Conservation (phyloP, 2,329 filamentous ascomycete genomes). For the Didymella sp. region DNA sequence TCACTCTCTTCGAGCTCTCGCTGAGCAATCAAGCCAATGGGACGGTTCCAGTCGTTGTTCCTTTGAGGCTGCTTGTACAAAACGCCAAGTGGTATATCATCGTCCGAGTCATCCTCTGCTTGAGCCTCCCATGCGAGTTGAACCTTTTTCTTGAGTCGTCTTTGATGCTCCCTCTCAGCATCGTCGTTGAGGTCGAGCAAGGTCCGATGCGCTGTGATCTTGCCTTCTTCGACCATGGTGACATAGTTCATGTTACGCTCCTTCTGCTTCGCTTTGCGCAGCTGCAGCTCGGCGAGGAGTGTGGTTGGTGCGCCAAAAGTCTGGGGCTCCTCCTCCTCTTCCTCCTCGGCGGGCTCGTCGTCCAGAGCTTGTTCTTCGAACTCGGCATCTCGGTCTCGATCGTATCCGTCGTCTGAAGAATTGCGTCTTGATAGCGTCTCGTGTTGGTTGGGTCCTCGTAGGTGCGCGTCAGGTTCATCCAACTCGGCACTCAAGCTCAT, state of each 20-base stretch:
- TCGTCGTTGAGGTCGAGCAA: conserved; percentile 90
- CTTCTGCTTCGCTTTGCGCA: conserved; percentile 89
- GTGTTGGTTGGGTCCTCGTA: conserved; percentile 42
- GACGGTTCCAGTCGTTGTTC: conserved; percentile 61
- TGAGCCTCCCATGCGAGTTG: conserved; percentile 90
- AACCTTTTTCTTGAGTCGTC: conserved; percentile 76
- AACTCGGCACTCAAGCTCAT: conserved; percentile 48
- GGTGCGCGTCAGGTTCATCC: conserved; percentile 40
- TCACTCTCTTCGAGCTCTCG: conserved; percentile 92
- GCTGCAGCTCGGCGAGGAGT: conserved; percentile 86
- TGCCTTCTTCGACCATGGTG: conserved; percentile 72
- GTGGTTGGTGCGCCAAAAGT: conserved; percentile 83
- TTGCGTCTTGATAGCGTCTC: conserved; percentile 53
- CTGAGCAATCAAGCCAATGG: conserved; percentile 78
- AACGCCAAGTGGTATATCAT: conserved; percentile 87
- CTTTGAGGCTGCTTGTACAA: conserved; percentile 64
- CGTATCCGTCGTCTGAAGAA: conserved; percentile 20
- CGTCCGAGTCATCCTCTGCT: conserved; percentile 60
- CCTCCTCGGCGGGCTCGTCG: conserved; percentile 51
- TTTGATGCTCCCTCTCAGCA: conserved; percentile 79
- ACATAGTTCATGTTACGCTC: conserved; percentile 74
- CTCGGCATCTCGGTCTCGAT: conserved; percentile 31
- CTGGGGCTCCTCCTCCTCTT: conserved; percentile 47
- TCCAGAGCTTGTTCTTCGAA: conserved; percentile 30
- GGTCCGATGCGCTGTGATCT: conserved; percentile 73